A percentile compares a stretch with the other conserved stretches of the same genome.
Evolutionary conservation across 2,329 filamentous ascomycete genomes (phyloP).

Genomic region (Dactylonectria macrodidyma): DNA sequence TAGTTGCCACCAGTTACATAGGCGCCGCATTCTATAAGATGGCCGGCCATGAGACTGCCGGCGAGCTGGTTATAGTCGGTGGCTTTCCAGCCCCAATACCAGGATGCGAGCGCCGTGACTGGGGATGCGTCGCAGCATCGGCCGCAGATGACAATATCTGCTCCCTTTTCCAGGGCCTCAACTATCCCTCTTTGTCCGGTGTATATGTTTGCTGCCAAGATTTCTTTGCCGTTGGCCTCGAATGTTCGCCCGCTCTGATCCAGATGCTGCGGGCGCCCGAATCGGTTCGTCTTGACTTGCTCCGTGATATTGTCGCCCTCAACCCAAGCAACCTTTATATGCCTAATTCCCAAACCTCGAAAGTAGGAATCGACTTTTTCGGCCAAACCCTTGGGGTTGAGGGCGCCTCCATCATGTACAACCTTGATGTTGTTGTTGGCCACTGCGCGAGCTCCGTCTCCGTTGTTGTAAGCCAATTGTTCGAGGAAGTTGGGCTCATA

Average conservation of each 20-base stretch:
- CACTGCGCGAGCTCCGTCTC: conserved; percentile 47
- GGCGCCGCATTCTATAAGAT: conserved; percentile 66
- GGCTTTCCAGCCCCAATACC: conserved; percentile 62
- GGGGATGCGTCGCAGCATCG: conserved; percentile 61
- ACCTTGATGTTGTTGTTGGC: conserved; percentile 66
- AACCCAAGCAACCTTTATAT: conserved; percentile 55
- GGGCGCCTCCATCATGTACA: conserved; percentile 69
- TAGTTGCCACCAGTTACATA: conserved; percentile 69
- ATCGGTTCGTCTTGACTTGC: conserved; percentile 44
- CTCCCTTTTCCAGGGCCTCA: conserved; percentile 54
- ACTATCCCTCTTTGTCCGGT: conserved; percentile 63
- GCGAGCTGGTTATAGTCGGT: conserved; percentile 63
- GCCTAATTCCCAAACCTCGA: conserved; percentile 42
- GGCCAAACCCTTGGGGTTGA: conserved; percentile 67
- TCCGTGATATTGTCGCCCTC: conserved; percentile 56
- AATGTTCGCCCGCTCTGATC: conserved; percentile 25
- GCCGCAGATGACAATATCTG: conserved; percentile 61
- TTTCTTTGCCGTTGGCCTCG: conserved; percentile 19
- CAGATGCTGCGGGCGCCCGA: conserved; percentile 35
- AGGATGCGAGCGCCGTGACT: conserved; percentile 67
- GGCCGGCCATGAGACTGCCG: conserved; percentile 61
- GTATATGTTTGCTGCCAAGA: conserved; percentile 61
- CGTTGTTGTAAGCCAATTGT: conserved; percentile 57
- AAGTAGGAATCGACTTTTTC: conserved; percentile 47
- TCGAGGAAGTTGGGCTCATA: conserved; percentile 55